Conservation (phyloP, 2,329 filamentous ascomycete genomes). For the Akanthomyces uredinophilus region DNA sequence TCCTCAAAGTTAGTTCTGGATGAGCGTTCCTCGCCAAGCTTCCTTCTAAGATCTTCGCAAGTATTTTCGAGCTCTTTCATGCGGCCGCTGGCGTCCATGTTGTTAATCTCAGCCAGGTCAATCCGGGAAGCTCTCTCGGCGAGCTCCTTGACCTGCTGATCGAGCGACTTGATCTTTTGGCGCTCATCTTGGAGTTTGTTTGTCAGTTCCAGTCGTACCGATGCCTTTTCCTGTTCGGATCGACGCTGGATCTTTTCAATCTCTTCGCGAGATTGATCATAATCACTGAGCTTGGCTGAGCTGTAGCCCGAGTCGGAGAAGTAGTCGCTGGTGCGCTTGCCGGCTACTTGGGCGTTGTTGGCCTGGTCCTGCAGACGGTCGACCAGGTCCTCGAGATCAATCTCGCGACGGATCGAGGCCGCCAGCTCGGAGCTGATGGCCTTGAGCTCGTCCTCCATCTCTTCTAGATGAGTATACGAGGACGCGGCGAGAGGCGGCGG, state of each 20-base stretch:
- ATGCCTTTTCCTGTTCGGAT: conserved; percentile 86
- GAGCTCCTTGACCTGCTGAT: conserved; percentile 77
- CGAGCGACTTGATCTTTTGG: conserved; percentile 65
- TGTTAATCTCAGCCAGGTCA: conserved; percentile 50
- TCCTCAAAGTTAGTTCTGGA: conserved; percentile 94
- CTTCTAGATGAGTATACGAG: conserved; percentile 59
- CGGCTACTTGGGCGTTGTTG: conserved; percentile 50
- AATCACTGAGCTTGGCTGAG: conserved; percentile 70
- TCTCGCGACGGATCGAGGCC: conserved; percentile 86
- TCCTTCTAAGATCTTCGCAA: conserved; percentile 77
- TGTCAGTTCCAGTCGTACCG: conserved; percentile 77
- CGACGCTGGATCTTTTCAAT: conserved; percentile 77
- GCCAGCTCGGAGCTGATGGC: conserved; percentile 92
- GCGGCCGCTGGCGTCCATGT: conserved; percentile 52
- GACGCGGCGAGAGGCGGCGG: conserved; percentile 36
- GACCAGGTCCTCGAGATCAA: conserved; percentile 92
- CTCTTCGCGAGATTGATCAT: conserved; percentile 60
- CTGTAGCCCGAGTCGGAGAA: conserved; percentile 94
- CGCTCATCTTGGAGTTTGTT: conserved; percentile 86
- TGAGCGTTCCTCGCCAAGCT: conserved; percentile 77
- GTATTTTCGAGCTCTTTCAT: conserved; percentile 73
- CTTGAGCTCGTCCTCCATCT: conserved; percentile 90
- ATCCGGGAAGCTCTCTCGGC: conserved; percentile 70
- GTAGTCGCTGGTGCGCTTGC: conserved; percentile 88
- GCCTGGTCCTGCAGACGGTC: conserved; percentile 80